Percentiles rank a stretch among this genome's conserved stretches.
Evolutionary conservation across 2,329 filamentous ascomycete species (phyloP).

Genomic region (Cladosporium cucumerinum): DNA sequence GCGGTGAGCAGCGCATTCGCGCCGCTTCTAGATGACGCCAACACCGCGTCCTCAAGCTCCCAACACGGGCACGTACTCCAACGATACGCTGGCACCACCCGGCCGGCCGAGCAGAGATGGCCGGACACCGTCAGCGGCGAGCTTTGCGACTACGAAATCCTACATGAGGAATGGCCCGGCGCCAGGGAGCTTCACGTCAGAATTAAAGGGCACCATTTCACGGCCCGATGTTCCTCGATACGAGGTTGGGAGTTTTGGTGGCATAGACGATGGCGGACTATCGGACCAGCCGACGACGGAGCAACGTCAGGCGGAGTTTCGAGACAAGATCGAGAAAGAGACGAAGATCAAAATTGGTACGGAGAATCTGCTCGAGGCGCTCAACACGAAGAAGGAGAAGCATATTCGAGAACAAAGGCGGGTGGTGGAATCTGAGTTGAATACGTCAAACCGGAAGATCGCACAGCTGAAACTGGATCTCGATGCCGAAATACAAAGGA

Average conservation of each 20-base stretch:
- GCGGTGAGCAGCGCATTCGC: conserved; percentile 18
- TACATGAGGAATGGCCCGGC: conserved; percentile 67
- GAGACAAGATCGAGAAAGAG: conserved; percentile 87
- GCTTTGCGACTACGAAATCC: conserved; percentile 61
- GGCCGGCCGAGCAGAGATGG: conserved; percentile 48
- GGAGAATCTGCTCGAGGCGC: conserved; percentile 93
- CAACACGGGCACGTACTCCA: conserved; percentile 25
- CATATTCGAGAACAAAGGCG: conserved; percentile 70
- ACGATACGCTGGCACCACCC: conserved; percentile 41
- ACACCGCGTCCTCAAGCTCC: conserved; percentile 32
- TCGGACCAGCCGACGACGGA: conserved; percentile 54
- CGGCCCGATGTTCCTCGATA: conserved; percentile 59
- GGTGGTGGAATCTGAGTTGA: conserved; percentile 75
- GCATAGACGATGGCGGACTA: conserved; percentile 60
- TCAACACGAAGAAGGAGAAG: conserved; percentile 93
- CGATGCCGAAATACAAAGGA: conserved; percentile 58
- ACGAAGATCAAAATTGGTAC: conserved; percentile 97
- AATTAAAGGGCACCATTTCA: conserved; percentile 70
- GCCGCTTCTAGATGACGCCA: conserved; percentile 26
- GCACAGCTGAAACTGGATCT: conserved; percentile 57
- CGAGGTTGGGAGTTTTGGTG: conserved; percentile 52
- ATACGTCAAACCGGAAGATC: conserved; percentile 74
- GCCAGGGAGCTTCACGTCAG: conserved; percentile 83
- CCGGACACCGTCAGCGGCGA: conserved; percentile 52
- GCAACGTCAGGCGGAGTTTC: conserved; percentile 69